These are phyloP conservation scores for Stropharia rugosoannulata DNA, from an alignment of 768 basidiomycete species.

Conservation along the genomic window DNA sequence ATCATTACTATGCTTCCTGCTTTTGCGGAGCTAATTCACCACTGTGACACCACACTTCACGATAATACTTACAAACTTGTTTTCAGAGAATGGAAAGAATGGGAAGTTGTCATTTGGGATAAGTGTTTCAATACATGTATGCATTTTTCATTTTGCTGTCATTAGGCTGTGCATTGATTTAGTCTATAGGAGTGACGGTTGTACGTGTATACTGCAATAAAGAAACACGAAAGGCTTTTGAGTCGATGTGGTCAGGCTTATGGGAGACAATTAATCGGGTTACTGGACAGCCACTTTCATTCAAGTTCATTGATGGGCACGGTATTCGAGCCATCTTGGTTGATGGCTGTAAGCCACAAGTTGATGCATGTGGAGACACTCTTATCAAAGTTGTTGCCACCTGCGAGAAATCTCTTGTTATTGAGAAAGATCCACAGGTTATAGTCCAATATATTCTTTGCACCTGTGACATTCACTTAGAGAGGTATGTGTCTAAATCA, in stretches of 20 bases:
- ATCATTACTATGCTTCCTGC: not conserved
- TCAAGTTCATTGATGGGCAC: conserved; percentile 2
- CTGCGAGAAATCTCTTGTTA: not conserved
- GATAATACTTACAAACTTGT: conserved; percentile 5
- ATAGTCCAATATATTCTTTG: not conserved
- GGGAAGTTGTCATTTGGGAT: conserved; percentile 4
- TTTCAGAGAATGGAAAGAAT: not conserved
- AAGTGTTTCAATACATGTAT: not conserved
- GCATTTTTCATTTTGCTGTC: too few relatives aligned
- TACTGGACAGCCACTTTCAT: not conserved
- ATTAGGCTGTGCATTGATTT: not conserved
- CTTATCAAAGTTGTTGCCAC: too few relatives aligned
- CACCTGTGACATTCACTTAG: not conserved
- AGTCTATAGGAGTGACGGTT: not conserved
- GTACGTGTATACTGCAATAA: not conserved
- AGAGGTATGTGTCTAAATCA: not conserved
- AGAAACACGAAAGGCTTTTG: not conserved
- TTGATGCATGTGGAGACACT: conserved; percentile 2
- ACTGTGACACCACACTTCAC: not conserved
- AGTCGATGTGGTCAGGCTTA: not conserved
- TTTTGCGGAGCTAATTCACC: not conserved
- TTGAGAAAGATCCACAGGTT: not conserved
- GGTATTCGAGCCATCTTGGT: not conserved
- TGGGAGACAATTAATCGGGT: conserved; percentile 1
- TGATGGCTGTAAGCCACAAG: conserved; percentile 9